Evolutionary conservation across 2,329 filamentous ascomycete genomes (phyloP).

Genomic region (Neonectria punicea): DNA sequence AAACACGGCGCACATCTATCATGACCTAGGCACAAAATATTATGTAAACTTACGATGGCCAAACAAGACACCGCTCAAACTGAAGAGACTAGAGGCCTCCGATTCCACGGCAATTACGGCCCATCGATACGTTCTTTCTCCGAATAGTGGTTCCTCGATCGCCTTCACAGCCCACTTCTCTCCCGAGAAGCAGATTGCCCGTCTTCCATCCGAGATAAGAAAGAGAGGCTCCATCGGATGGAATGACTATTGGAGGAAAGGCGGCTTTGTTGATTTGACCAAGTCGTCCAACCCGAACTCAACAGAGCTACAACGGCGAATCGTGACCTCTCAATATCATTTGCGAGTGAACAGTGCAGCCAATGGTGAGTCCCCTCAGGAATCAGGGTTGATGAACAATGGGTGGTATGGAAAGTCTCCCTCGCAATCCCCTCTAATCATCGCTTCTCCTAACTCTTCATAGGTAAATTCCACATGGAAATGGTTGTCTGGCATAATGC

Average conservation of each 20-base stretch:
- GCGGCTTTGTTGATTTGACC: constrained; percentile 56
- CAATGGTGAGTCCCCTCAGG: constrained; percentile 51
- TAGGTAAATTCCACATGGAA: constrained; percentile 55
- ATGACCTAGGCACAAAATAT: constrained; percentile 53
- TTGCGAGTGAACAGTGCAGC: constrained; percentile 55
- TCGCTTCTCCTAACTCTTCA: background rate
- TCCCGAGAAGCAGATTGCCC: constrained; percentile 30
- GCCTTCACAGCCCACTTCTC: constrained; percentile 51
- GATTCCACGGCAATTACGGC: constrained; percentile 40
- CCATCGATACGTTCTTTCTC: constrained; percentile 48
- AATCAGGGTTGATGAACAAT: constrained; percentile 58
- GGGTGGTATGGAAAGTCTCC: constrained; percentile 55
- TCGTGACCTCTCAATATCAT: constrained; percentile 56
- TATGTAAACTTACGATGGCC: constrained; percentile 52
- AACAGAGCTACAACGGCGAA: constrained; percentile 56
- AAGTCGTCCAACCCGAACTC: constrained; percentile 49
- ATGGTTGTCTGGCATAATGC: constrained; percentile 56
- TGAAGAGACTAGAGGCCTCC: constrained; percentile 34
- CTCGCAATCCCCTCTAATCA: rapidly evolving
- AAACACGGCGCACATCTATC: constrained; percentile 47
- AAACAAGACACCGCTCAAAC: constrained; percentile 22
- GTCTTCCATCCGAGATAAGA: constrained; percentile 38
- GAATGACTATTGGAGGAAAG: constrained; percentile 51
- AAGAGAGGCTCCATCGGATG: constrained; percentile 43
- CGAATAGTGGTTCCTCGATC: constrained; percentile 20